Conservation (phyloP, 1,284 basidiomycete genomes). For the Apiotrichum sp. region DNA sequence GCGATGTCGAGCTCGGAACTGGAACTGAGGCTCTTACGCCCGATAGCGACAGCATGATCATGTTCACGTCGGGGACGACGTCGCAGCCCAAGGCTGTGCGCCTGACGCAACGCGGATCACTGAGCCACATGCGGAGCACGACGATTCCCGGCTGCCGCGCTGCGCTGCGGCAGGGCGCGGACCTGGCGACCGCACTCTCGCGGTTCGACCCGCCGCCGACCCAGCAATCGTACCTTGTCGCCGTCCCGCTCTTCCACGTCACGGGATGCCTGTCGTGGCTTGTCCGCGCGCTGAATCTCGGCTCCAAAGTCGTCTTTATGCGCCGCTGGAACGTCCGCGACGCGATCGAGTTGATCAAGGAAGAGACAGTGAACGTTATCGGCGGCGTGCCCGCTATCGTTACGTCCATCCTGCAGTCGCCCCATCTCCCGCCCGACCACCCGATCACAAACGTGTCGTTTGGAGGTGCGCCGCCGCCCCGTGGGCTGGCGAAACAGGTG, state of each 20-base stretch:
- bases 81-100: conserved; percentile 36
- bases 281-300: conserved; percentile 30
- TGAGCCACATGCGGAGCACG: conserved; percentile 30
- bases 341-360: conserved; percentile 27
- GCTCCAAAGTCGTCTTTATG: conserved; percentile 35
- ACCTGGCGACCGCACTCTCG: background rate
- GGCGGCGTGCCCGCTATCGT: conserved; percentile 42
- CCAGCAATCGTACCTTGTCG: conserved; percentile 26
- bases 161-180: conserved; percentile 9
- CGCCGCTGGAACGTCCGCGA: conserved; percentile 28
- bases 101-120: conserved; percentile 34
- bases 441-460: conserved; percentile 34
- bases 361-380: conserved; percentile 30
- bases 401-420: conserved; percentile 19
- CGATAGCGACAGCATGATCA: conserved; percentile 36
- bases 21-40: conserved; percentile 22
- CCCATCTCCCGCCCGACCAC: conserved; percentile 8
- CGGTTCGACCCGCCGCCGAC: background rate
- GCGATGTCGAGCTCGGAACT: background rate
- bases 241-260: conserved; percentile 43
- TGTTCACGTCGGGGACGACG: conserved; percentile 31
- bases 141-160: conserved; percentile 23
- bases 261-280: conserved; percentile 43
- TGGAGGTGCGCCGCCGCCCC: conserved; percentile 35
- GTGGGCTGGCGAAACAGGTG: conserved; percentile 28